Evolutionary conservation across 768 basidiomycete species (phyloP).

Genomic region (Auricularia sp.): DNA sequence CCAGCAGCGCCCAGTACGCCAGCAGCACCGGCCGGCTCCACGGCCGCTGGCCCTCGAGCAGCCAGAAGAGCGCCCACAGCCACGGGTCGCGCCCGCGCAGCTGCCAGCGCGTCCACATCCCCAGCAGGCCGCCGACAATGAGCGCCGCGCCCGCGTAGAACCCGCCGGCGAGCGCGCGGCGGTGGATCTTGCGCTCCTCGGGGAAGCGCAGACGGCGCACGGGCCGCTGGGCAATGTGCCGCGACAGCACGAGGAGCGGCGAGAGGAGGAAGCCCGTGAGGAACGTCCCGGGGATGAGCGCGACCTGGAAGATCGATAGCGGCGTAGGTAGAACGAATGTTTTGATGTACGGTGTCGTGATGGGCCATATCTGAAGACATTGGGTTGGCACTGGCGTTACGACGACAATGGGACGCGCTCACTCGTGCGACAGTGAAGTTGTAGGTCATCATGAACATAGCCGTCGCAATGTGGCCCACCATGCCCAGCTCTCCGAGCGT

Average conservation of each 20-base stretch:
- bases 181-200: constrained; percentile 71
- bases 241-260: constrained; percentile 82
- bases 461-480: constrained; percentile 81
- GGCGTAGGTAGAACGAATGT: constrained; percentile 92
- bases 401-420: constrained; percentile 19
- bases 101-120: constrained; percentile 87
- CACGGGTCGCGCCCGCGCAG: constrained; percentile 73
- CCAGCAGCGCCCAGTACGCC: constrained; percentile 76
- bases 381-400: background rate
- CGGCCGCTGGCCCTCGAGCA: constrained; percentile 61
- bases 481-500: constrained; percentile 90
- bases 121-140: constrained; percentile 75
- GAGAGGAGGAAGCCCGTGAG: constrained; percentile 92
- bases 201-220: constrained; percentile 72
- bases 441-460: constrained; percentile 75
- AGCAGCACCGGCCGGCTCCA: constrained; percentile 76
- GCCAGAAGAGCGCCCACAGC: constrained; percentile 72
- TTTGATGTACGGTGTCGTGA: constrained; percentile 73
- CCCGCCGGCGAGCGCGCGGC: constrained; percentile 71
- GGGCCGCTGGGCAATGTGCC: constrained; percentile 83
- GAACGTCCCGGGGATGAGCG: constrained; percentile 85
- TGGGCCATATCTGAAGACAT: constrained; percentile 57
- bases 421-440: constrained; percentile 79
- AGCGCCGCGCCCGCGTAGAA: constrained; percentile 72
- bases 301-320: constrained; percentile 81